Conservation (phyloP, 169 alveolate genomes). For the Perkinsus chesapeaki region DNA sequence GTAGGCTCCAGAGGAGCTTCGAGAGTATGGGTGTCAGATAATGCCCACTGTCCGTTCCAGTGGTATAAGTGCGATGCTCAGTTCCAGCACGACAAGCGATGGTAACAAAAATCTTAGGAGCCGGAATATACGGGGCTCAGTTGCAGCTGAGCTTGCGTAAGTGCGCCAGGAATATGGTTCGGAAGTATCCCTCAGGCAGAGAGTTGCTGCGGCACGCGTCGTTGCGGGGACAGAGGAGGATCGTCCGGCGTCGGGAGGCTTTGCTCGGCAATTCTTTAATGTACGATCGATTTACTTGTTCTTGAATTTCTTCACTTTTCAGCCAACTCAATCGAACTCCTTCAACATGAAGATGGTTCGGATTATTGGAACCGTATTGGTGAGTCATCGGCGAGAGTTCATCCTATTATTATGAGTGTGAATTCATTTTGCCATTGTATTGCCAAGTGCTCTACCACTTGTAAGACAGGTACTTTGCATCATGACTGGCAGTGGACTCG, state of each 20-base stretch:
- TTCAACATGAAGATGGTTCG: not conserved
- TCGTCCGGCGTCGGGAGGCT: not conserved
- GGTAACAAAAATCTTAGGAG: not conserved
- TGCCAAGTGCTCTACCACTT: not conserved
- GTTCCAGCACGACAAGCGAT: not conserved
- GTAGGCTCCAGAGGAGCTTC: not conserved
- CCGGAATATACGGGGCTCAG: not conserved
- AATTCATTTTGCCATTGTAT: not conserved
- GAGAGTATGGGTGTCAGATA: not conserved
- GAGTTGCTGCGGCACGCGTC: not conserved
- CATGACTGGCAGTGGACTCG: not conserved
- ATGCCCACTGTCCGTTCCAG: not conserved
- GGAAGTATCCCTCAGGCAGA: not conserved
- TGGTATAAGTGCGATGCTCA: not conserved
- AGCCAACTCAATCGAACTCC: not conserved
- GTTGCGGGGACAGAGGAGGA: not conserved
- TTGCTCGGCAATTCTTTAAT: not conserved
- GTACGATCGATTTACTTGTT: not conserved
- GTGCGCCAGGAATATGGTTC: not conserved
- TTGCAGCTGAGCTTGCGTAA: not conserved
- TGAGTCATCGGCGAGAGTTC: not conserved
- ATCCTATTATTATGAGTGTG: not conserved
- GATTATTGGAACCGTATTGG: not conserved
- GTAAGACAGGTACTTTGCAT: not conserved
- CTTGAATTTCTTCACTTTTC: not conserved